A percentile compares a stretch with the other conserved stretches of the same genome.
Conservation (phyloP, 2,329 filamentous ascomycete species). For the Ilyonectria robusta region DNA sequence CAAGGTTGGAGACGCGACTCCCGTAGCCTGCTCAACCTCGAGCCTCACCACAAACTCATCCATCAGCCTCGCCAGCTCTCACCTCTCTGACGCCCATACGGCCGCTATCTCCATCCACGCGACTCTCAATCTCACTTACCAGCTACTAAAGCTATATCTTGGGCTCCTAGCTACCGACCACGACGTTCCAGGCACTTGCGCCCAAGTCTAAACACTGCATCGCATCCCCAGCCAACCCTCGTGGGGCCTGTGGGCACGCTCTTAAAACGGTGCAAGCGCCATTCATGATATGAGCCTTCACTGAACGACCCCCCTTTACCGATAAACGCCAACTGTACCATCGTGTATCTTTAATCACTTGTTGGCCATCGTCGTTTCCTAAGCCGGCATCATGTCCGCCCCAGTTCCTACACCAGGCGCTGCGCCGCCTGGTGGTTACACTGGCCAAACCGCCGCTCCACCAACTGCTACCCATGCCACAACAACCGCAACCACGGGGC, state of each 20-base stretch:
- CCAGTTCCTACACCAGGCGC: conserved; percentile 50
- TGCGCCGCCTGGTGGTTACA: conserved; percentile 50
- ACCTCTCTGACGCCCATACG: conserved; percentile 12
- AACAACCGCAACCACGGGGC: conserved; percentile 43
- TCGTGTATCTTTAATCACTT: background rate
- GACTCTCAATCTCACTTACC: background rate
- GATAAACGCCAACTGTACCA: conserved; percentile 1
- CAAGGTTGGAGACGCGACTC: conserved; percentile 33
- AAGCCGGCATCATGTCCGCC: conserved; percentile 51
- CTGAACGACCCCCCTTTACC: conserved; percentile 15
- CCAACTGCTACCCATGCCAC: conserved; percentile 49
- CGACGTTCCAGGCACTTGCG: conserved; percentile 12
- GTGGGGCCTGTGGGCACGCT: conserved; percentile 18
- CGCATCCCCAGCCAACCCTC: conserved; percentile 10
- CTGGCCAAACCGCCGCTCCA: conserved; percentile 51
- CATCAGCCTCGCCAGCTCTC: conserved; percentile 22
- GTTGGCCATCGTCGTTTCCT: conserved; percentile 7
- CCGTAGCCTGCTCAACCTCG: conserved; percentile 23
- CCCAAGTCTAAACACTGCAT: conserved; percentile 11
- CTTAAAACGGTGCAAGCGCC: conserved; percentile 11
- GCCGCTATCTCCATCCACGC: background rate
- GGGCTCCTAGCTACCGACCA: background rate
- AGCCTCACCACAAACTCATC: conserved; percentile 31
- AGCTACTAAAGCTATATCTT: background rate
- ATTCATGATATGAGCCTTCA: conserved; percentile 28